Percentiles rank a stretch among this genome's conserved stretches.
phyloP scores from a whole-genome alignment of 2,329 filamentous ascomycete genomes.

The Fusarium nurragi region DNA sequence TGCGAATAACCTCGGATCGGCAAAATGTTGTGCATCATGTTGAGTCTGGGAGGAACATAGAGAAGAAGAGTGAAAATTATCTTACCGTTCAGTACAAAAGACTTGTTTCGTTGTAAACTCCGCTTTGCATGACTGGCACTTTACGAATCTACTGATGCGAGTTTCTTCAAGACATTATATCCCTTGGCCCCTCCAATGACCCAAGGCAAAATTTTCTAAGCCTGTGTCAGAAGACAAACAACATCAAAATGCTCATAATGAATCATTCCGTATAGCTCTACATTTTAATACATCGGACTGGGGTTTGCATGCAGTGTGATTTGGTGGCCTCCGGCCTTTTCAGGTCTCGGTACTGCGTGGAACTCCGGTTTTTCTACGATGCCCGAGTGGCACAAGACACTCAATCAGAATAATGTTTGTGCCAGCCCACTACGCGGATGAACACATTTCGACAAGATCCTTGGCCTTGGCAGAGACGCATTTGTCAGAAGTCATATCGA shows the following conservation, averaged over 20 bases:
- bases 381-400: neutral
- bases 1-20: conserved; percentile 23
- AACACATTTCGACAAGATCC: too few relatives aligned
- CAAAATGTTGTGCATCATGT: conserved; percentile 28
- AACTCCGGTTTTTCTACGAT: neutral
- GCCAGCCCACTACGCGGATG: too few relatives aligned
- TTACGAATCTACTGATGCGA: neutral
- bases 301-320: neutral
- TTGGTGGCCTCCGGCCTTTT: neutral
- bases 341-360: neutral
- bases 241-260: neutral
- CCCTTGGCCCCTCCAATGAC: accelerated
- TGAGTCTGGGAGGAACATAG: neutral
- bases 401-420: neutral
- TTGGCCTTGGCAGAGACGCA: too few relatives aligned
- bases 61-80: accelerated
- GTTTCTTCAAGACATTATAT: neutral
- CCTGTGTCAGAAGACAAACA: too few relatives aligned
- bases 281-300: neutral
- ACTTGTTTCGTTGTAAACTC: neutral
- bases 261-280: neutral
- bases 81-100: neutral
- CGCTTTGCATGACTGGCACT: neutral
- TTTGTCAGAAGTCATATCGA: too few relatives aligned
- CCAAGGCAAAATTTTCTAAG: accelerated